Conservation (phyloP, 495 filamentous ascomycete genomes). For the Trypethelium eluteriae region DNA sequence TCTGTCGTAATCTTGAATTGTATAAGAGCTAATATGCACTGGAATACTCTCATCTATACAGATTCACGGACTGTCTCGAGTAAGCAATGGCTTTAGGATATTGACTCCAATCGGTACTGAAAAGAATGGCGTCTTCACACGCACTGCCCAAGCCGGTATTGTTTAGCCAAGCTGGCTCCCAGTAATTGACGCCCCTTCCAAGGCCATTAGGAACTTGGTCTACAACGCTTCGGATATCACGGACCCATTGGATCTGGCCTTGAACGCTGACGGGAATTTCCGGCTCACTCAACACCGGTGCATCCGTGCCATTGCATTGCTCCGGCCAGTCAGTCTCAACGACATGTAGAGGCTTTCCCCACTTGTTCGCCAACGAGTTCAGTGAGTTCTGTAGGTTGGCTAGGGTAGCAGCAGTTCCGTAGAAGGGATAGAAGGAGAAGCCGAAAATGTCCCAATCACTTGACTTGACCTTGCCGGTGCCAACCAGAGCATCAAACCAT, state of each 20-base stretch:
- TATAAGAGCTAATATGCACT: neutral
- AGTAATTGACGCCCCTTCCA: constrained; percentile 39
- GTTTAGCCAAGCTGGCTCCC: constrained; percentile 43
- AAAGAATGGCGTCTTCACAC: constrained; percentile 35
- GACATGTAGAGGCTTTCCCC: constrained; percentile 41
- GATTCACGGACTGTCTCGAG: constrained; percentile 31
- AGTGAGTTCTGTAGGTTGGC: constrained; percentile 33
- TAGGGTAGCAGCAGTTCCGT: constrained; percentile 39
- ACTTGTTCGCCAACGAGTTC: constrained; percentile 34
- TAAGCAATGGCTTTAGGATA: constrained; percentile 31
- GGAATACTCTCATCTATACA: constrained; percentile 24
- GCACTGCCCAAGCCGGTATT: constrained; percentile 34
- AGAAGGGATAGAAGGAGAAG: constrained; percentile 44
- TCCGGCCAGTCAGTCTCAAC: constrained; percentile 44
- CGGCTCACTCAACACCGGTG: constrained; percentile 33
- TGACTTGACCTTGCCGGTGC: constrained; percentile 29
- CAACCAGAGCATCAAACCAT: constrained; percentile 39
- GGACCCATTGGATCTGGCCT: constrained; percentile 39
- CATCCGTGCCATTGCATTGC: constrained; percentile 34
- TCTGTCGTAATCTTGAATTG: too few species aligned
- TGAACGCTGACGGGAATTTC: constrained; percentile 34
- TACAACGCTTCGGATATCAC: constrained; percentile 33
- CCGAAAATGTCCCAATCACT: constrained; percentile 41
- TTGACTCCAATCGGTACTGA: constrained; percentile 32
- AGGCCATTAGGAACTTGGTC: constrained; percentile 31